Evolutionary conservation across 805 yeast species (phyloP).

Genomic region (Hanseniaspora occidentalis): DNA sequence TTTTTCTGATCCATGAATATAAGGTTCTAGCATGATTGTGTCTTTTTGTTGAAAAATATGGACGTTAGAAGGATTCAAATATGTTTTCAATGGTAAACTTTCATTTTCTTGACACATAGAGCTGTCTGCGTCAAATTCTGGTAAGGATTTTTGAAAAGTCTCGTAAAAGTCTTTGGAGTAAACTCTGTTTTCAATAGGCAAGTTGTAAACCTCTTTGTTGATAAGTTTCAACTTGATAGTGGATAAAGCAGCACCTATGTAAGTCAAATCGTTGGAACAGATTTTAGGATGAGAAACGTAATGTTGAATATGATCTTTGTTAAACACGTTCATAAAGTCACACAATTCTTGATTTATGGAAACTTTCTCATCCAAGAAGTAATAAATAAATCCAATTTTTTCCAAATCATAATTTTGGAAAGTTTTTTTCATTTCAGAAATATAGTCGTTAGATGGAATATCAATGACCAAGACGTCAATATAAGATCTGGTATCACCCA

Average conservation of each 20-base stretch:
- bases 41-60: constrained; percentile 15
- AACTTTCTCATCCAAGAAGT: constrained; percentile 57
- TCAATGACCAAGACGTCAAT: constrained; percentile 59
- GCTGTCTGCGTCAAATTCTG: background rate
- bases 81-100: constrained; percentile 7
- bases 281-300: constrained; percentile 59
- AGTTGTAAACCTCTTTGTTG: constrained; percentile 28
- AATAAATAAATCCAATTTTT: constrained; percentile 47
- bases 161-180: constrained; percentile 22
- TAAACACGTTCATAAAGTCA: constrained; percentile 43
- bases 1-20: constrained; percentile 9
- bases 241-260: constrained; percentile 40
- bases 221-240: constrained; percentile 46
- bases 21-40: constrained; percentile 14
- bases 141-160: constrained; percentile 13
- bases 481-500: constrained; percentile 47
- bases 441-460: constrained; percentile 44
- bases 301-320: constrained; percentile 35
- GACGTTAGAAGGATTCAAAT: constrained; percentile 12
- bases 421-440: constrained; percentile 22
- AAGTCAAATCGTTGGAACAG: constrained; percentile 48
- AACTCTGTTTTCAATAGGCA: constrained; percentile 24
- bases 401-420: constrained; percentile 17
- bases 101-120: background rate
- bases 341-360: constrained; percentile 31